phyloP scores from a whole-genome alignment of 371 early-diverging fungal genomes.

The Syncephalis fuscata region DNA sequence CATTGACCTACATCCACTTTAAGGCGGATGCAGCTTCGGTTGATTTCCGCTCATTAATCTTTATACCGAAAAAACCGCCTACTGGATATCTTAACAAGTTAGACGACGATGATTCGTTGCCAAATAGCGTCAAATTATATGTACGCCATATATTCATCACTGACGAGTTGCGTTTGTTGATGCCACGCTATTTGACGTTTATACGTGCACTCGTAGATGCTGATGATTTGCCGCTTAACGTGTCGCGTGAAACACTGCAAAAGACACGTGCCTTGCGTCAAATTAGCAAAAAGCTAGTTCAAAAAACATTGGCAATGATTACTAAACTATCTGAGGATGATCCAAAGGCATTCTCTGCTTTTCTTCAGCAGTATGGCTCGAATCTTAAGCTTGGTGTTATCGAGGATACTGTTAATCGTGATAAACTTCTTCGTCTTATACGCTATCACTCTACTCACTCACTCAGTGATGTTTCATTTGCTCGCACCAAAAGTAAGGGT shows the following conservation, averaged over 20 bases:
- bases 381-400: conserved; percentile 72
- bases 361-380: conserved; percentile 55
- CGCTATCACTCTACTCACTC: conserved; percentile 50
- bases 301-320: conserved; percentile 81
- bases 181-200: conserved; percentile 57
- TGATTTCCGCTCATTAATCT: conserved; percentile 73
- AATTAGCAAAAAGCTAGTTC: conserved; percentile 70
- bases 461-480: conserved; percentile 1
- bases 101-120: conserved; percentile 25
- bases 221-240: conserved; percentile 88
- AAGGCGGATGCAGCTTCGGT: conserved; percentile 71
- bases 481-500: no score
- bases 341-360: conserved; percentile 41
- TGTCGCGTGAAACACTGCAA: conserved; percentile 92
- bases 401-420: conserved; percentile 47
- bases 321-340: conserved; percentile 49
- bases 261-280: conserved; percentile 57
- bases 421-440: conserved; percentile 64
- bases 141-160: conserved; percentile 92
- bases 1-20: conserved; percentile 56
- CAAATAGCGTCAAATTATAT: conserved; percentile 52
- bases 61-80: conserved; percentile 57
- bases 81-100: conserved; percentile 44
- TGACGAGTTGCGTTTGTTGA: conserved; percentile 58
- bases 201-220: conserved; percentile 77